Conservation (phyloP, 2,329 filamentous ascomycete species). For the Aspergillus jensenii region DNA sequence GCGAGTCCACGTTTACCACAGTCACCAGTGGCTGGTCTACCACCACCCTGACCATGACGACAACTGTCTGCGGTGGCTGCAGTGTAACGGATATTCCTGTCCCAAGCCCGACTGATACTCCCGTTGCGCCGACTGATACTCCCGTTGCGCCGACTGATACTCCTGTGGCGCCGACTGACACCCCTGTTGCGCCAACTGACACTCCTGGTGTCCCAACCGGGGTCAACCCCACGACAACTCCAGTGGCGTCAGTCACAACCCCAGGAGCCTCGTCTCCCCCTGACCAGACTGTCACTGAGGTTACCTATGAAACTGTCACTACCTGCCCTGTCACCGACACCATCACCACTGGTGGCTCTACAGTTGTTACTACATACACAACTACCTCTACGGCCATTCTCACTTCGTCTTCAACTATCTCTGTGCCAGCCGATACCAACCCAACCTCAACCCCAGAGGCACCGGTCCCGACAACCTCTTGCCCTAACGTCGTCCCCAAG, state of each 20-base stretch:
- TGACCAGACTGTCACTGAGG: constrained; percentile 4
- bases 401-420: constrained; percentile 22
- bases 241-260: background rate
- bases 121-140: background rate
- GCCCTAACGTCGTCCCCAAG: constrained; percentile 74
- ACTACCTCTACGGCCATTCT: constrained; percentile 55
- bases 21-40: constrained; percentile 9
- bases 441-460: constrained; percentile 1
- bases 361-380: constrained; percentile 54
- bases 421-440: background rate
- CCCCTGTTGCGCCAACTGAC: background rate
- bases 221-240: constrained; percentile 6
- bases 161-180: background rate
- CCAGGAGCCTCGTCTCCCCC: background rate
- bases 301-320: constrained; percentile 29
- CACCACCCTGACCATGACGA: constrained; percentile 7
- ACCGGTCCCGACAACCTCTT: constrained; percentile 33
- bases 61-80: constrained; percentile 10
- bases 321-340: constrained; percentile 34
- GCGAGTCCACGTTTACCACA: constrained; percentile 11
- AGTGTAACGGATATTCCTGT: background rate
- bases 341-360: constrained; percentile 44
- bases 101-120: background rate
- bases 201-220: background rate
- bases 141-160: background rate